A percentile compares a stretch with the other conserved stretches of the same genome.
phyloP scores from a whole-genome alignment of 345 rosid species.

The Hibiscus mutabilis region DNA sequence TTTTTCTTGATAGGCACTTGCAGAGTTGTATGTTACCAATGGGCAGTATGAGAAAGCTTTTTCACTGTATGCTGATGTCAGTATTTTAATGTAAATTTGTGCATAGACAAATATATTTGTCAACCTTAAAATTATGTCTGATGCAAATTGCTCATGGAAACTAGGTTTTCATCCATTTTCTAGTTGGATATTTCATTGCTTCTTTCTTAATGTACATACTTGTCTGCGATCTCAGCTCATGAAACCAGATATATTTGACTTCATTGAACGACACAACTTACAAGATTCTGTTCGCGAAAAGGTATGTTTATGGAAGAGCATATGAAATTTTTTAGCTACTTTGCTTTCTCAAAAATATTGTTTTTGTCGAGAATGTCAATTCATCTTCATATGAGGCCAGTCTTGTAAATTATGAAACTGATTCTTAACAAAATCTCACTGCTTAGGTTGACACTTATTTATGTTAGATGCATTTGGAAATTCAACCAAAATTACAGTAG shows the following conservation, averaged over 20 bases:
- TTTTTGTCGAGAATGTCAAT: not conserved
- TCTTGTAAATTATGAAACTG: not conserved
- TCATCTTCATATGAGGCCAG: not conserved
- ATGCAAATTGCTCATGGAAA: not conserved
- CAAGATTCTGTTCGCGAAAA: constrained; percentile 84
- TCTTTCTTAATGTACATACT: constrained; percentile 6
- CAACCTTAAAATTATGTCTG: not conserved
- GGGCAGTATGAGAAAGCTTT: constrained; percentile 89
- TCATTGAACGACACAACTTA: constrained; percentile 74
- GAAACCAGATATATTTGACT: constrained; percentile 84
- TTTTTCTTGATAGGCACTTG: constrained; percentile 54
- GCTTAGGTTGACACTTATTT: not conserved
- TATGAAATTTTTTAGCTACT: constrained; percentile 12
- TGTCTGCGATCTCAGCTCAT: constrained; percentile 59
- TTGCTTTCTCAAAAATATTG: not conserved
- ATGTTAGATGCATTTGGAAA: not conserved
- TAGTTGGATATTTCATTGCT: constrained; percentile 11
- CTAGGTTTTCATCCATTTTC: constrained; percentile 2
- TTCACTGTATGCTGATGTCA: constrained; percentile 93
- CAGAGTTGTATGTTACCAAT: constrained; percentile 82
- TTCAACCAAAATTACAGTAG: not conserved
- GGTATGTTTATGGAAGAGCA: constrained; percentile 42
- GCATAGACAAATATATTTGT: not conserved
- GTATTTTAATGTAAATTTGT: constrained; percentile 28
- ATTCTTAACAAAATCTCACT: not conserved